Conservation (phyloP, 108 stramenopile genomes). For the Fragilariopsis cylindrus region DNA sequence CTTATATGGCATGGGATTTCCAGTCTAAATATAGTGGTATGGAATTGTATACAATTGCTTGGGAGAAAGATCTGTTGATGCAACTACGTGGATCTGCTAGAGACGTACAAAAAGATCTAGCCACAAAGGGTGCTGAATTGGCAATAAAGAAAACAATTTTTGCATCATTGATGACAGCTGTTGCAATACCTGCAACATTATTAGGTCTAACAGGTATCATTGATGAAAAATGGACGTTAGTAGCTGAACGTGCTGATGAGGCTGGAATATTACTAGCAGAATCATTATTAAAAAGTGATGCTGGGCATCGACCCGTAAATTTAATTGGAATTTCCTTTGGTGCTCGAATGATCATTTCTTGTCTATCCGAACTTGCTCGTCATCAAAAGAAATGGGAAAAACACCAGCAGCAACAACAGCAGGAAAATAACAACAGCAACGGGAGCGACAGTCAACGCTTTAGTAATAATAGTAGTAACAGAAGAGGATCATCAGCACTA, state of each 20-base stretch:
- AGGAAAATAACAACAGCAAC: no score
- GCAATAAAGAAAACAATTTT: slow-evolving; percentile 54
- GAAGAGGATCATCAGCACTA: no score
- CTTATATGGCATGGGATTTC: no score
- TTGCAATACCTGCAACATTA: slow-evolving; percentile 57
- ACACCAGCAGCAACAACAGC: neutral
- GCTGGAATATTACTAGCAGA: slow-evolving; percentile 83
- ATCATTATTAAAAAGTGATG: slow-evolving; percentile 64
- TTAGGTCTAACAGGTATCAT: slow-evolving; percentile 56
- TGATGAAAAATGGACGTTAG: slow-evolving; percentile 83
- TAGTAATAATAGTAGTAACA: no score
- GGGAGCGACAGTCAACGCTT: no score
- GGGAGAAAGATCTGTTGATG: slow-evolving; percentile 58
- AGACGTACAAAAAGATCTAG: slow-evolving; percentile 48
- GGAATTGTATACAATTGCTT: slow-evolving; percentile 74
- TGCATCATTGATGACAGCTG: slow-evolving; percentile 55
- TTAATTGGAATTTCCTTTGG: slow-evolving; percentile 91
- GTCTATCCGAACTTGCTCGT: slow-evolving; percentile 71
- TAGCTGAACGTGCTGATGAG: slow-evolving; percentile 73
- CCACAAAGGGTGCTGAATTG: slow-evolving; percentile 47
- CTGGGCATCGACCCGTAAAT: slow-evolving; percentile 83
- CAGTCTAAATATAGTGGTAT: slow-evolving; percentile 21
- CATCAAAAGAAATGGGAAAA: slow-evolving; percentile 71
- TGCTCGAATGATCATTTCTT: slow-evolving; percentile 84
- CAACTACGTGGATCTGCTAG: slow-evolving; percentile 51